A percentile compares a stretch with the other conserved stretches of the same genome.
These are phyloP conservation scores for Fistulifera pelliculosa DNA, from an alignment of 108 stramenopile species.

Conservation along the genomic window DNA sequence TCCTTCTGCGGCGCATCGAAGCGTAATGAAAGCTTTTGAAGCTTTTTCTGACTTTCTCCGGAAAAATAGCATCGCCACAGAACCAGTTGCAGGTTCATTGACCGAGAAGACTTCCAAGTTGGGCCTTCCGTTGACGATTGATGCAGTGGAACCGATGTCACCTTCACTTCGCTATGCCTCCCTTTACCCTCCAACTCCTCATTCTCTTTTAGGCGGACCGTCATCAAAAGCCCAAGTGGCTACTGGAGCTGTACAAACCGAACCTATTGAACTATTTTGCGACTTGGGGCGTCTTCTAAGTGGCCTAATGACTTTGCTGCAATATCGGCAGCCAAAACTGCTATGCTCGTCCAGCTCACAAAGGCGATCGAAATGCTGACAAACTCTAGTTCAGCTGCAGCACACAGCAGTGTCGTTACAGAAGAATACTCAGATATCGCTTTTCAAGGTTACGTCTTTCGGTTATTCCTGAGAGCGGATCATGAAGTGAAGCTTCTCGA, in stretches of 20 bases:
- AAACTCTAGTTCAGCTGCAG: constrained; percentile 2
- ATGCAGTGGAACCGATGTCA: constrained; percentile 71
- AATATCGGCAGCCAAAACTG: constrained; percentile 83
- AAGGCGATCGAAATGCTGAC: constrained; percentile 68
- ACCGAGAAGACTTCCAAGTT: constrained; percentile 29
- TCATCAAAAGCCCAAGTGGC: constrained; percentile 24
- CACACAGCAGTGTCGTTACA: constrained; percentile 38
- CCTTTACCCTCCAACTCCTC: constrained; percentile 66
- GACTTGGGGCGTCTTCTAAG: constrained; percentile 67
- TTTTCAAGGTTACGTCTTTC: constrained; percentile 68
- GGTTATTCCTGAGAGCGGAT: constrained; percentile 71
- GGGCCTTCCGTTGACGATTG: constrained; percentile 68
- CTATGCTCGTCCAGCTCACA: constrained; percentile 73
- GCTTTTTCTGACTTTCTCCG: constrained; percentile 52
- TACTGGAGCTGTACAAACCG: constrained; percentile 37
- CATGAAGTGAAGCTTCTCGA: constrained; percentile 65
- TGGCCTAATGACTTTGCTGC: constrained; percentile 79
- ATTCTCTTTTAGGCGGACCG: constrained; percentile 58
- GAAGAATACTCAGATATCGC: constrained; percentile 56
- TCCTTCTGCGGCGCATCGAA: constrained; percentile 39
- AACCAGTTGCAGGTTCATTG: constrained; percentile 10
- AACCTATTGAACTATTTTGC: constrained; percentile 68
- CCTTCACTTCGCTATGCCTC: constrained; percentile 69
- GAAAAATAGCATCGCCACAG: constrained; percentile 25
- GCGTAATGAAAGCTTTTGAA: constrained; percentile 60